phyloP scores from a whole-genome alignment of 805 yeast species.

The Saccharomyces paradoxus region DNA sequence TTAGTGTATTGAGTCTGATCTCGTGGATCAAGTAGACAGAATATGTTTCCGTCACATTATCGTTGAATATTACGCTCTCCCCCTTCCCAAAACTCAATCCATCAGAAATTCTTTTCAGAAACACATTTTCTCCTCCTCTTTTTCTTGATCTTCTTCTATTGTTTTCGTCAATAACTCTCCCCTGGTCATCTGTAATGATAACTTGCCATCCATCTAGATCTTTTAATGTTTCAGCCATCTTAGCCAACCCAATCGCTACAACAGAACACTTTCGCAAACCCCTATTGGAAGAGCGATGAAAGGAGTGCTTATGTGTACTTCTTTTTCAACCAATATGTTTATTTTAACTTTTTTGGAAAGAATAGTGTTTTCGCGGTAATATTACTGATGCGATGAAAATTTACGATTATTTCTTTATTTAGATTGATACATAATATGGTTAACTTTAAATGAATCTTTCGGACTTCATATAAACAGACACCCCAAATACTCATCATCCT shows the following conservation, averaged over 20 bases:
- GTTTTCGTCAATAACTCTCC: conserved; percentile 15
- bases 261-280: not conserved
- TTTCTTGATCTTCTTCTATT: conserved; percentile 18
- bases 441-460: not conserved
- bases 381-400: not conserved
- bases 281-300: not conserved
- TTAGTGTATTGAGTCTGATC: conserved; percentile 41
- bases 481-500: not conserved
- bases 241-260: not conserved
- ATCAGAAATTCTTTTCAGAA: conserved; percentile 38
- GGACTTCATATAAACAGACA: not conserved
- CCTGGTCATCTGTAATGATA: conserved; percentile 22
- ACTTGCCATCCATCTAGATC: conserved; percentile 29
- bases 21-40: conserved; percentile 43
- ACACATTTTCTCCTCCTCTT: conserved; percentile 14
- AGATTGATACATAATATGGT: not conserved
- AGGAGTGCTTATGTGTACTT: not conserved
- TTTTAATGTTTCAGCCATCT: conserved; percentile 19
- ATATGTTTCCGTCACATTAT: conserved; percentile 29
- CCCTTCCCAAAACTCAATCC: conserved; percentile 45
- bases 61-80: conserved; percentile 40
- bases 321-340: not conserved
- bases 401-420: not conserved
- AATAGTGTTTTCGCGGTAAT: not conserved
- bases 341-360: not conserved